These are phyloP conservation scores for Sporothrix variecibatus DNA, from an alignment of 2,329 filamentous ascomycete species.

Conservation along the genomic window DNA sequence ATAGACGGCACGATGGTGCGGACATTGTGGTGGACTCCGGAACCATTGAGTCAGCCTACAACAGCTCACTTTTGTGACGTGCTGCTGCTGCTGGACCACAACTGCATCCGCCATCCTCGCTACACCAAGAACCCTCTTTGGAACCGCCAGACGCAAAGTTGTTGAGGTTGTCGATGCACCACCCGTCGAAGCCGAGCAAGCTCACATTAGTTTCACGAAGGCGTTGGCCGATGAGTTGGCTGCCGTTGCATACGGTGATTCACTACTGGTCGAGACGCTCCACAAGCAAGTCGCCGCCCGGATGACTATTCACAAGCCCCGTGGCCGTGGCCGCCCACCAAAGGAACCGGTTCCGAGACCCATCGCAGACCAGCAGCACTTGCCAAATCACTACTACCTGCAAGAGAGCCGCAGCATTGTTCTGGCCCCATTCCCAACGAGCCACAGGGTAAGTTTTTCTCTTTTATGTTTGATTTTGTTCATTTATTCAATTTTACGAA, in stretches of 20 bases:
- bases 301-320: slow-evolving; percentile 25
- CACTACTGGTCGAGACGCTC: slow-evolving; percentile 22
- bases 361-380: slow-evolving; percentile 18
- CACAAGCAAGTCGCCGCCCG: slow-evolving; percentile 22
- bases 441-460: slow-evolving; percentile 25
- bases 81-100: slow-evolving; percentile 30
- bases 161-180: slow-evolving; percentile 30
- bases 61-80: slow-evolving; percentile 28
- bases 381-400: slow-evolving; percentile 30
- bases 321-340: slow-evolving; percentile 28
- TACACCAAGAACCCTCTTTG: not conserved
- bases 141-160: slow-evolving; percentile 22
- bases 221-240: slow-evolving; percentile 30
- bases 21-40: slow-evolving; percentile 17
- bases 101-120: not conserved
- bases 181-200: slow-evolving; percentile 11
- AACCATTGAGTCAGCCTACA: slow-evolving; percentile 29
- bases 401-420: slow-evolving; percentile 29
- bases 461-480: not conserved
- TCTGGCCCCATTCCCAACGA: slow-evolving; percentile 25
- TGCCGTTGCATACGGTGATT: slow-evolving; percentile 1
- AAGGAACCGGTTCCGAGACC: slow-evolving; percentile 24
- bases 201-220: slow-evolving; percentile 22
- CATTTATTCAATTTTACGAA: not conserved
- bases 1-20: slow-evolving; percentile 19